These are phyloP conservation scores for Lactarius evosmus DNA, from an alignment of 768 basidiomycete genomes.

Conservation along the genomic window DNA sequence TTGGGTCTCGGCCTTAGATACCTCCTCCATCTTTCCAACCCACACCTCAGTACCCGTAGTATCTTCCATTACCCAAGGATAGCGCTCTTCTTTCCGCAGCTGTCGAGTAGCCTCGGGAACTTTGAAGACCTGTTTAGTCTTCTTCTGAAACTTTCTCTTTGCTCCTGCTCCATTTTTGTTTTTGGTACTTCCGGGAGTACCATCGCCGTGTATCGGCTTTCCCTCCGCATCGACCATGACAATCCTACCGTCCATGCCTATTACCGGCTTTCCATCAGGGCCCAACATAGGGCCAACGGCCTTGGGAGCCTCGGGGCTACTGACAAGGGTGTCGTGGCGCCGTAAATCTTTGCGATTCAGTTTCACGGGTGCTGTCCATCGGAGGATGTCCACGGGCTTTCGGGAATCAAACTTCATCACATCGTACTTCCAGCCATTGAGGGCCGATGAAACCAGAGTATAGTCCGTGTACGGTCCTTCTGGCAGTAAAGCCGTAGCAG, in stretches of 20 bases:
- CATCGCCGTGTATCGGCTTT: constrained; percentile 53
- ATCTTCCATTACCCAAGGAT: constrained; percentile 93
- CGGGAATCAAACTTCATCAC: constrained; percentile 88
- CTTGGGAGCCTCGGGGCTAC: constrained; percentile 37
- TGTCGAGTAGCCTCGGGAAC: constrained; percentile 76
- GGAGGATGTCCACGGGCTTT: constrained; percentile 63
- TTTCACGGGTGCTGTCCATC: constrained; percentile 75
- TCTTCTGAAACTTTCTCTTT: constrained; percentile 79
- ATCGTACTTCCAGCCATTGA: constrained; percentile 89
- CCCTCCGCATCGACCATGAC: constrained; percentile 84
- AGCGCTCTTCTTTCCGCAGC: constrained; percentile 79
- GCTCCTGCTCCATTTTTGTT: constrained; percentile 33
- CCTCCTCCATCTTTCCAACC: constrained; percentile 81
- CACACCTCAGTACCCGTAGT: constrained; percentile 66
- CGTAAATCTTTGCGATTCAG: constrained; percentile 83
- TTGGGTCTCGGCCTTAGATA: constrained; percentile 63
- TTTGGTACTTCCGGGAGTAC: constrained; percentile 44
- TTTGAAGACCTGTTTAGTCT: constrained; percentile 77
- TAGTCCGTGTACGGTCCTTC: constrained; percentile 72
- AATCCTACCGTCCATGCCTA: constrained; percentile 69
- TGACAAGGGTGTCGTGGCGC: constrained; percentile 42
- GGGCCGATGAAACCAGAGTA: constrained; percentile 71
- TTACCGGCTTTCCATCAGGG: constrained; percentile 78
- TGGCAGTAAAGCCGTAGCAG: constrained; percentile 41
- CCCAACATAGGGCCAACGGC: constrained; percentile 75